Conservation (phyloP, 768 basidiomycete genomes). For the Mycena amicta region DNA sequence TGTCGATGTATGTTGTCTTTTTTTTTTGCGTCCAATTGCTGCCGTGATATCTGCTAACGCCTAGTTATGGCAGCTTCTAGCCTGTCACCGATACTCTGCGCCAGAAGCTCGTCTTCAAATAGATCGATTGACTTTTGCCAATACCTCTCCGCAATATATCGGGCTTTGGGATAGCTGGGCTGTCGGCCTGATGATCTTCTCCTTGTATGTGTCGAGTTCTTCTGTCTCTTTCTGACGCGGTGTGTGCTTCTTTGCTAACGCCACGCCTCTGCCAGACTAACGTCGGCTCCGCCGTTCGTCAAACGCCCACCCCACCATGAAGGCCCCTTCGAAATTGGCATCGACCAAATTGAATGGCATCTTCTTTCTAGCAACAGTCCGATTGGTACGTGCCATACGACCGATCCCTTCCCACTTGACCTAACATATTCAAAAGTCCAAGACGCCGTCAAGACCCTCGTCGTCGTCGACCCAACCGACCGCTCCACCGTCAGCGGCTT, state of each 20-base stretch:
- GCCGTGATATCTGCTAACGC: too few species aligned
- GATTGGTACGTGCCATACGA: not conserved
- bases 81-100: not conserved
- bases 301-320: not conserved
- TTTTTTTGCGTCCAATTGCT: too few species aligned
- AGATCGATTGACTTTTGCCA: not conserved
- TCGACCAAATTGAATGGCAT: not conserved
- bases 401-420: too few species aligned
- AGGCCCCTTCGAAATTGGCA: not conserved
- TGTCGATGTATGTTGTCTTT: not conserved
- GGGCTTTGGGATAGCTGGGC: slow-evolving; percentile 1
- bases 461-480: not conserved
- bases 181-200: not conserved
- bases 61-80: not conserved
- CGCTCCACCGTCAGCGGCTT: not conserved
- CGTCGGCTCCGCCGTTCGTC: not conserved
- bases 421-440: not conserved
- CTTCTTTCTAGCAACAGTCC: not conserved
- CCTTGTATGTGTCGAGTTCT: not conserved
- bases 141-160: not conserved
- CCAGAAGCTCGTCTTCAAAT: not conserved
- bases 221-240: not conserved
- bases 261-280: not conserved
- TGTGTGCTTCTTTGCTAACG: not conserved
- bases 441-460: not conserved